Evolutionary conservation across 257 asterid genomes (phyloP).

Genomic region (Echites panduratus): DNA sequence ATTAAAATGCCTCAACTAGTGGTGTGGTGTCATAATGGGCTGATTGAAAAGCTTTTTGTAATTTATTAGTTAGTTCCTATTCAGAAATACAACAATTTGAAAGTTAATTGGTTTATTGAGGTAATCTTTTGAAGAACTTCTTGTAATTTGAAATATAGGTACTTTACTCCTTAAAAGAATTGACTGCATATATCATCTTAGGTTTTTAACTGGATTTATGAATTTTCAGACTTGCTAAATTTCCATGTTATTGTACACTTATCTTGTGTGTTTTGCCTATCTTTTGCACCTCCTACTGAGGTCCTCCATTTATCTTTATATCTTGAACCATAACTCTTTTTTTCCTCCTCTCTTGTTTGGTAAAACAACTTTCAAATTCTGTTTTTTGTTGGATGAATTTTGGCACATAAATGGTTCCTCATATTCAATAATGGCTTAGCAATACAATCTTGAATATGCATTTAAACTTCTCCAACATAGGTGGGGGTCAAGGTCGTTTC

Average conservation of each 20-base stretch:
- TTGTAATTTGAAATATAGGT: neutral
- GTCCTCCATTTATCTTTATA: neutral
- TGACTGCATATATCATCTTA: neutral
- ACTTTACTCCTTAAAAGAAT: neutral
- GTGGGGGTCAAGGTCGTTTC: neutral
- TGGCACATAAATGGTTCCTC: too few species aligned
- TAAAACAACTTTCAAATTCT: neutral
- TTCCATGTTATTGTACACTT: too few species aligned
- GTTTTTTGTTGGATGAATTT: too few species aligned
- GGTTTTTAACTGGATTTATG: neutral
- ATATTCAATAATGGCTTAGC: neutral
- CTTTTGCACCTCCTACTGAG: neutral
- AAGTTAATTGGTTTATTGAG: neutral
- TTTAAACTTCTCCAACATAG: neutral
- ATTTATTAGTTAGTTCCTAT: neutral
- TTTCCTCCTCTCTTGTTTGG: too few species aligned
- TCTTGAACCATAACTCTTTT: too few species aligned
- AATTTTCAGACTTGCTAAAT: too few species aligned
- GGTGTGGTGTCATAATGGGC: neutral
- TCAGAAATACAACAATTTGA: neutral
- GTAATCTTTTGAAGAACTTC: too few species aligned
- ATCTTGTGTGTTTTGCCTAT: too few species aligned
- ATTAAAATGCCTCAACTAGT: neutral
- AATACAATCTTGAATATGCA: neutral
- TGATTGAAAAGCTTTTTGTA: slow-evolving; percentile 1